phyloP scores from a whole-genome alignment of 257 asterid genomes.

The Przewalskia tangutica region DNA sequence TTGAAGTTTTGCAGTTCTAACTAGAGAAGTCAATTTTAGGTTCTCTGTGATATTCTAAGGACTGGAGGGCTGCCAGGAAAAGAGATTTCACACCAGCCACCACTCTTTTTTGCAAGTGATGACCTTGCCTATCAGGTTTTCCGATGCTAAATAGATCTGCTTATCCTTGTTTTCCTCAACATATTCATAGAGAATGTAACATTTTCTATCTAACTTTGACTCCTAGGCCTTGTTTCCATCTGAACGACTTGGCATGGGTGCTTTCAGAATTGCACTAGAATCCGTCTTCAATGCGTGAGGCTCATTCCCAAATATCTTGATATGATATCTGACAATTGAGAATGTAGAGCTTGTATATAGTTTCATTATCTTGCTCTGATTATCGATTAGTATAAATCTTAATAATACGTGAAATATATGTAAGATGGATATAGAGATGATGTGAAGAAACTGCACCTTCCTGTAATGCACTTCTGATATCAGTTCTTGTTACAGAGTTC shows the following conservation, averaged over 20 bases:
- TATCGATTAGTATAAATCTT: background rate
- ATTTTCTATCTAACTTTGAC: background rate
- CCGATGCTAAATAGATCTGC: slow-evolving; percentile 5
- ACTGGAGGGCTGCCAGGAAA: slow-evolving; percentile 94
- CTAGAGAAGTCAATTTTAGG: slow-evolving; percentile 32
- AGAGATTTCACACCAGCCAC: slow-evolving; percentile 69
- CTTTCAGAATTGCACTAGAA: slow-evolving; percentile 92
- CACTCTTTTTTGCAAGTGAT: slow-evolving; percentile 75
- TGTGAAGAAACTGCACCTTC: background rate
- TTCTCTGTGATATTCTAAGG: slow-evolving; percentile 83
- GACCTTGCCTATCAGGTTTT: slow-evolving; percentile 90
- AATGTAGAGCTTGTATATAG: background rate
- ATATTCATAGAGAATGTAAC: background rate
- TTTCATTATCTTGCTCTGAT: background rate
- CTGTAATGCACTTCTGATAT: background rate
- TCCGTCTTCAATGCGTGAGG: slow-evolving; percentile 72
- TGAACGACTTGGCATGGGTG: slow-evolving; percentile 95
- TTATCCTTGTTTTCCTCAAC: background rate
- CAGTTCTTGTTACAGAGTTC: slow-evolving; percentile 38
- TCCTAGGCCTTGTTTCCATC: slow-evolving; percentile 81
- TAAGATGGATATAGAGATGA: background rate
- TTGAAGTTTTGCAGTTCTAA: slow-evolving; percentile 9
- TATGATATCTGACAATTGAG: background rate
- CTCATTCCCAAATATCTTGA: background rate
- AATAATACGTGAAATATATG: background rate